Evolutionary conservation across 2,329 filamentous ascomycete genomes (phyloP).

Genomic region (Xylaria polymorpha): DNA sequence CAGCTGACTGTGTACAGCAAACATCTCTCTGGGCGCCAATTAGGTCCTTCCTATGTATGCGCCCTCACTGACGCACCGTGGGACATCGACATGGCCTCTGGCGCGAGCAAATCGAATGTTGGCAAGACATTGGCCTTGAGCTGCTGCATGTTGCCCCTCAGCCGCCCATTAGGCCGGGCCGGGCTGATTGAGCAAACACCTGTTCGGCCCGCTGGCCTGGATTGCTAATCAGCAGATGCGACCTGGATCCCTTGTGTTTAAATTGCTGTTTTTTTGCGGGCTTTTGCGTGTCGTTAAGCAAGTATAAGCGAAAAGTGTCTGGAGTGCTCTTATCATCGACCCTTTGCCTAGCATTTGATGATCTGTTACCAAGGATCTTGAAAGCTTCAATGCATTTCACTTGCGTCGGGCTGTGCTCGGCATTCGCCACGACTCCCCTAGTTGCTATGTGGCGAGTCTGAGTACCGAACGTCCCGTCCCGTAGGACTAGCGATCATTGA

Average conservation of each 20-base stretch:
- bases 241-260: too few relatives aligned
- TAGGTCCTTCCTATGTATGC: background rate
- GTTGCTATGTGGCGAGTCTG: constrained; percentile 1
- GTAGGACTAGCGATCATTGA: constrained; percentile 5
- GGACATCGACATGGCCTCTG: constrained; percentile 12
- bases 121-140: constrained; percentile 7
- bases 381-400: constrained; percentile 8
- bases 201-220: constrained; percentile 19
- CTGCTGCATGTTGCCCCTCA: constrained; percentile 7
- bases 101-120: constrained; percentile 14
- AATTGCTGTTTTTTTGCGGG: background rate
- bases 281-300: background rate
- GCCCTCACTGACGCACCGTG: constrained; percentile 15
- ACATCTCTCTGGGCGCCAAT: constrained; percentile 27
- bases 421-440: constrained; percentile 1
- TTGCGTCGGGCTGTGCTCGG: background rate
- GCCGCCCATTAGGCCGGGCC: background rate
- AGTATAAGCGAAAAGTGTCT: constrained; percentile 21
- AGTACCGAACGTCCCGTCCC: constrained; percentile 5
- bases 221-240: constrained; percentile 26
- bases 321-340: constrained; percentile 3
- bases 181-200: constrained; percentile 13
- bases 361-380: constrained; percentile 9
- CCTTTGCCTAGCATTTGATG: constrained; percentile 9
- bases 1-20: constrained; percentile 28